Conservation (phyloP, 306 rosid genomes). For the Hippophae gyantsensis region DNA sequence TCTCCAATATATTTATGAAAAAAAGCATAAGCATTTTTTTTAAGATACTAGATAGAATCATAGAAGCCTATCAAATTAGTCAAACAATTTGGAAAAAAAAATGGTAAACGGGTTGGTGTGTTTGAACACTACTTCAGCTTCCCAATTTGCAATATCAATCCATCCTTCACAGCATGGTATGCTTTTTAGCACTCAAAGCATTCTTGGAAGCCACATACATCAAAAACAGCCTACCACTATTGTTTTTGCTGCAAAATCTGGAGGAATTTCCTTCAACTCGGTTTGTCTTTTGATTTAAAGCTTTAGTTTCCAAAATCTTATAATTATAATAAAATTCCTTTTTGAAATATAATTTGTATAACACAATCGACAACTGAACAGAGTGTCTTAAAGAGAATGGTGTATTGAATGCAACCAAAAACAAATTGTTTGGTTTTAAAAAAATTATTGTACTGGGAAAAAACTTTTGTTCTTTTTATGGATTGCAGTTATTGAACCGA, state of each 20-base stretch:
- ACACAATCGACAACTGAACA: too few relatives aligned
- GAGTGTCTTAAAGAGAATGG: too few relatives aligned
- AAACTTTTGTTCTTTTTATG: background rate
- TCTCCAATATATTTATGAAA: too few relatives aligned
- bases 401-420: too few relatives aligned
- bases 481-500: conserved; percentile 36
- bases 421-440: background rate
- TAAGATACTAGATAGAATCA: too few relatives aligned
- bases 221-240: conserved; percentile 1
- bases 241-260: conserved; percentile 40
- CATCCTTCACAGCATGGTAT: too few relatives aligned
- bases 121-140: too few relatives aligned
- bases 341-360: background rate
- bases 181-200: background rate
- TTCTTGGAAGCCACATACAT: background rate
- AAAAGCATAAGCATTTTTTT: too few relatives aligned
- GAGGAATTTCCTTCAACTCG: conserved; percentile 42
- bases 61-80: too few relatives aligned
- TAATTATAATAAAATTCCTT: background rate
- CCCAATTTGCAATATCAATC: too few relatives aligned
- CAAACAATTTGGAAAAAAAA: too few relatives aligned
- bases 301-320: background rate
- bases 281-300: conserved; percentile 7
- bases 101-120: too few relatives aligned
- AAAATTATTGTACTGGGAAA: background rate